These are phyloP conservation scores for Penicillium palitans DNA, from an alignment of 2,329 filamentous ascomycete species.

Conservation along the genomic window DNA sequence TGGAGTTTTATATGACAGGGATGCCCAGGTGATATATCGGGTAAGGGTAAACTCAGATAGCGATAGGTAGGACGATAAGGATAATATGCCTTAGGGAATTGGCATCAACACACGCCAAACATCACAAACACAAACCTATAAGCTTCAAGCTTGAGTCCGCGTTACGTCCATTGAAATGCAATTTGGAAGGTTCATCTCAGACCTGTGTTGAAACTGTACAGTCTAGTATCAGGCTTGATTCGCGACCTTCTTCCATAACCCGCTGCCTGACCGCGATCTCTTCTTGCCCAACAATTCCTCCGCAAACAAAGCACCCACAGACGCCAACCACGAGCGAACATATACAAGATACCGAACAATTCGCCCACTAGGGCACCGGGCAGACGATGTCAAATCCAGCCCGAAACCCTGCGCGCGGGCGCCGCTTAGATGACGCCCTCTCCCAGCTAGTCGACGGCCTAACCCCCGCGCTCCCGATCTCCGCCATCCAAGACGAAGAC, in stretches of 20 bases:
- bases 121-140: slow-evolving; percentile 13
- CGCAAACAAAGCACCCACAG: not conserved
- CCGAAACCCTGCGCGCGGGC: slow-evolving; percentile 38
- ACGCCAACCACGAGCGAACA: not conserved
- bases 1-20: not conserved
- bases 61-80: slow-evolving; percentile 10
- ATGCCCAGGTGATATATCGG: not conserved
- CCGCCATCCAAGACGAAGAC: slow-evolving; percentile 31
- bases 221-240: not conserved
- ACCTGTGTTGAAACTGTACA: not conserved
- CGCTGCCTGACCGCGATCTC: not conserved
- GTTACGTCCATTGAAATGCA: not conserved
- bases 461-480: slow-evolving; percentile 38
- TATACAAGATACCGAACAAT: slow-evolving; percentile 1
- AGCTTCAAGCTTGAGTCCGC: slow-evolving; percentile 8
- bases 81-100: not conserved
- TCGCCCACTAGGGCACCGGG: slow-evolving; percentile 13
- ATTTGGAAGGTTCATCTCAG: not conserved
- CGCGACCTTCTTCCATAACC: not conserved
- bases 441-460: slow-evolving; percentile 46
- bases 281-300: slow-evolving; percentile 1
- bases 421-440: slow-evolving; percentile 47
- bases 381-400: slow-evolving; percentile 32
- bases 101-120: slow-evolving; percentile 7
- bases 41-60: not conserved